These are phyloP conservation scores for Wickerhamiella alocasiicola DNA, from an alignment of 805 yeast species.

Conservation along the genomic window DNA sequence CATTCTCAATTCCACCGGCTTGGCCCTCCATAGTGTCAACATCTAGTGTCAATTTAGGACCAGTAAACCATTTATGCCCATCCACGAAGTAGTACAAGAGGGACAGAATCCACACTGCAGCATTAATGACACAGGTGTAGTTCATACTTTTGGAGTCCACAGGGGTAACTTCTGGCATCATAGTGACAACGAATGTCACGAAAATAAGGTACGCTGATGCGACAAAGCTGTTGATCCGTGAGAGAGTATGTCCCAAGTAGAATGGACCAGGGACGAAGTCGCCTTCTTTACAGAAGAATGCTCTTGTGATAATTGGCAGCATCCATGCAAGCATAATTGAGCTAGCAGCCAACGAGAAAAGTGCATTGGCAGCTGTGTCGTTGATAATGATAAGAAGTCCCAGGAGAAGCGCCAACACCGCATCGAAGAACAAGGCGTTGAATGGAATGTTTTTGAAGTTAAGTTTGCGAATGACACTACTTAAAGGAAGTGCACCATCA, in stretches of 20 bases:
- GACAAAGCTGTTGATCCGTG: conserved; percentile 34
- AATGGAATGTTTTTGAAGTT: conserved; percentile 50
- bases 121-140: no score
- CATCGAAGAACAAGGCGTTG: conserved; percentile 47
- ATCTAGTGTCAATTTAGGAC: conserved; percentile 33
- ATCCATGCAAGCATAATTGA: conserved; percentile 55
- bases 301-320: conserved; percentile 42
- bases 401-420: conserved; percentile 35
- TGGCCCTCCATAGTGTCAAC: background rate
- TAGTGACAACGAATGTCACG: conserved; percentile 39
- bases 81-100: conserved; percentile 38
- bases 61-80: conserved; percentile 46
- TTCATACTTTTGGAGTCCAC: no score
- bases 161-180: no score
- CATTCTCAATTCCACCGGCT: conserved; percentile 9
- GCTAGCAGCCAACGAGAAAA: conserved; percentile 50
- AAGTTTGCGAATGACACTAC: conserved; percentile 43
- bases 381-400: conserved; percentile 51
- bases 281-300: no score
- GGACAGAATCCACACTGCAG: conserved; percentile 41
- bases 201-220: conserved; percentile 41
- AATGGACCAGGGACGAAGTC: conserved; percentile 52
- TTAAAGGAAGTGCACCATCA: conserved; percentile 63
- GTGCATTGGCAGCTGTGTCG: conserved; percentile 47
- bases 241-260: conserved; percentile 43